Evolutionary conservation across 2,329 filamentous ascomycete species (phyloP).

Genomic region (Xylariaceae sp.): DNA sequence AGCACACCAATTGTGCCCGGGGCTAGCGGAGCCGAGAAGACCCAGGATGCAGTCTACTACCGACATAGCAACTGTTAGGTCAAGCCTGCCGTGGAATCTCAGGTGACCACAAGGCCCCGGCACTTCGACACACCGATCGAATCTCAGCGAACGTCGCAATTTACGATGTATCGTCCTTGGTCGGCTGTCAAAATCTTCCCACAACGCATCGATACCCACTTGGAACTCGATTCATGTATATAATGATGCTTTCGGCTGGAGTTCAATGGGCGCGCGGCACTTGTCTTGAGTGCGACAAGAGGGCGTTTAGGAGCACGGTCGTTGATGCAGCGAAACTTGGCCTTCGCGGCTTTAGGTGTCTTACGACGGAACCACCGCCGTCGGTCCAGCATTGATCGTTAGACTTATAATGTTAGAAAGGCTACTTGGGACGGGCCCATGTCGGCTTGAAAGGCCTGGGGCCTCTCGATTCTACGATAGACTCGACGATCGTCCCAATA

Average conservation of each 20-base stretch:
- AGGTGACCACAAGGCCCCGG: neutral
- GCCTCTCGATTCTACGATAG: too few relatives aligned
- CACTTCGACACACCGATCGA: neutral
- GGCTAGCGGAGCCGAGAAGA: neutral
- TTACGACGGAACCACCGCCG: constrained; percentile 4
- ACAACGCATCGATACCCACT: constrained; percentile 16
- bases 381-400: constrained; percentile 5
- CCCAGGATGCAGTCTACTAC: neutral
- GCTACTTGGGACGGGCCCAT: too few relatives aligned
- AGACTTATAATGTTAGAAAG: constrained; percentile 7
- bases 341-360: constrained; percentile 4
- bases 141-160: constrained; percentile 1
- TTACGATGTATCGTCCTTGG: constrained; percentile 1
- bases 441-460: too few relatives aligned
- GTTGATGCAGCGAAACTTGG: neutral
- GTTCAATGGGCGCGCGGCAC: constrained; percentile 9
- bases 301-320: neutral
- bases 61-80: neutral
- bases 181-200: constrained; percentile 3
- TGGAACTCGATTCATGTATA: constrained; percentile 15
- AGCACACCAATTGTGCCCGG: neutral
- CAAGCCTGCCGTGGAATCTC: neutral
- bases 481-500: too few relatives aligned
- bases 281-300: constrained; percentile 1
- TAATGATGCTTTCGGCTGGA: constrained; percentile 10